Base-by-base conservation (phyloP, 257 asterid species). In the Lycium barbarum region DNA sequence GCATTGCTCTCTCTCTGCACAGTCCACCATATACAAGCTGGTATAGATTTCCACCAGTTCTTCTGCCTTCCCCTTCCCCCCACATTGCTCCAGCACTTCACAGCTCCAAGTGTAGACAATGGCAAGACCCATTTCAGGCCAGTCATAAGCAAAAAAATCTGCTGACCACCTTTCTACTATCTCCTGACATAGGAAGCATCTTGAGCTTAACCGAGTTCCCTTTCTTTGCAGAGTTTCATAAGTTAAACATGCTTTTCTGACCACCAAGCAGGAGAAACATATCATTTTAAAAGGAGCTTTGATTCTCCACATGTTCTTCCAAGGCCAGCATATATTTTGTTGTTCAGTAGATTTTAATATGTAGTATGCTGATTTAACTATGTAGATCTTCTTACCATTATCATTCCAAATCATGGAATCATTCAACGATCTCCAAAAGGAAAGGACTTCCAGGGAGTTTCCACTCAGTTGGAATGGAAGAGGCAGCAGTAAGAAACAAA, bases 101-200 rank as follows among this genome's bases (percentile, higher is more conserved):
- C 47, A 67, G 74, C 74, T 67, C 13, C 49, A 70, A 18, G 7
- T 72, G 38, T 6, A 47, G 59, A 12, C 80, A 45, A 2, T 66
- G 11, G 73, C 74, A 67, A 13, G 54, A 45, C 57, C 54, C 9
- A 40, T 43, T 45, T 72, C 36, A 20, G 36, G 36, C 58, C 38
- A 45, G 5, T 45, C 58, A 45, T 72, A n/a, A 10, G n/a, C 18
- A 72, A n/a, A 72, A 72, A 72, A 5, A 72, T 4, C 80, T 72
- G 57, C 54, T 40, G 35, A 12, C 35, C 18, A 18, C 57, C n/a
- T 72, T 20, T 45, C n/a, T 72, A 45, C 57, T 45, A 11, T 72
- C 36, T 20, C 80, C 9, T n/a, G 80, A 45, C 47, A 73, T 10
- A 73, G 58, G 59, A 73, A 45, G 57, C 80, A 73, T 73, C 80